Percentiles rank a stretch among this genome's conserved stretches.
Evolutionary conservation across 805 yeast genomes (phyloP).

Genomic region (Saccharomycopsis capsularis): DNA sequence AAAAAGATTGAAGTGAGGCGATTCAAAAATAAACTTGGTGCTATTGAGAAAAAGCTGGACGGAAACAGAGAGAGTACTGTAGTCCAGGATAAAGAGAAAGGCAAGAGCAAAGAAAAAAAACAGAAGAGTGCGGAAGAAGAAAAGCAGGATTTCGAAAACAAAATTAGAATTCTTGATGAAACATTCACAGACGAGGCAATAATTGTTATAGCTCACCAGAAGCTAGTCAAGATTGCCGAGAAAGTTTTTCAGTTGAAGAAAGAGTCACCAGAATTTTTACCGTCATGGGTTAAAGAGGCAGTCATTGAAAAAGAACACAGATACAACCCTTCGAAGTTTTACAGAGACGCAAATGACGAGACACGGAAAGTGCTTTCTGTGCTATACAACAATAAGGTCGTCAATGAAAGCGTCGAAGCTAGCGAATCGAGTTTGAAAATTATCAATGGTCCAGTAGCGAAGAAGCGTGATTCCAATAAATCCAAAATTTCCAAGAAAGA

Average conservation of each 20-base stretch:
- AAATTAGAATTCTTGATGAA: neutral
- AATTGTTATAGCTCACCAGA: constrained; percentile 18
- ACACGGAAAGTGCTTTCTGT: constrained; percentile 42
- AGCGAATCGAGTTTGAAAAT: constrained; percentile 36
- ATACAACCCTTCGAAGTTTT: constrained; percentile 42
- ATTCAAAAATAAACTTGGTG: neutral
- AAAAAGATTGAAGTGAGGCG: constrained; percentile 21
- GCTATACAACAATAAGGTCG: constrained; percentile 38
- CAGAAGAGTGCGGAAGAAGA: neutral
- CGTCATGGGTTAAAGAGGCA: constrained; percentile 28
- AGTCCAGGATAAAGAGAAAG: neutral
- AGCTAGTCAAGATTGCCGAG: constrained; percentile 20
- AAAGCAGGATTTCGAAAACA: neutral
- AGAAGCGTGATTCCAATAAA: constrained; percentile 24
- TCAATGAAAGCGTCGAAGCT: constrained; percentile 29
- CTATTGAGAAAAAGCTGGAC: neutral
- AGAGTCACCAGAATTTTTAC: constrained; percentile 26
- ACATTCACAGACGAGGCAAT: constrained; percentile 11
- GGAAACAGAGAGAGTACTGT: no score
- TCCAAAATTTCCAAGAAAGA: constrained; percentile 26
- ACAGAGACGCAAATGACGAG: constrained; percentile 29
- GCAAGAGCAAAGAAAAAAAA: constrained; percentile 16
- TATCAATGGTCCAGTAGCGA: constrained; percentile 38
- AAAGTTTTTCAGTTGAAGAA: constrained; percentile 31
- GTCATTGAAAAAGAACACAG: constrained; percentile 28